Evolutionary conservation across 1,139 yeast genomes (phyloP), one percentile per base, ranked within the genome.

Genomic region (Scheffersomyces parashehatae): DNA sequence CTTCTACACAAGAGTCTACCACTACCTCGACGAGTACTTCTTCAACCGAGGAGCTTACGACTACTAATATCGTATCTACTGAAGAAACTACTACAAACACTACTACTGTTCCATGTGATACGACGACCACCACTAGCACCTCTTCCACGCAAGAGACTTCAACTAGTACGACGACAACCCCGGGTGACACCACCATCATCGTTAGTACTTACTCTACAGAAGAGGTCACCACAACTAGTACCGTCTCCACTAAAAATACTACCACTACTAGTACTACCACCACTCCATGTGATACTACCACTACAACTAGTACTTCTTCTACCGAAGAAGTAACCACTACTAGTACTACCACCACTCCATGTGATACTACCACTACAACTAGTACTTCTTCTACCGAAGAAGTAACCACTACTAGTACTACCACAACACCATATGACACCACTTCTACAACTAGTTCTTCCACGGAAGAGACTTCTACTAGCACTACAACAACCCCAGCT

Each of bases 251-350:
- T 8, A 9, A 20, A 20, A 9, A 20, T 6, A 36, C 44, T 10
- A 38, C 48, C 35, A 36, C 50, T 32, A 38, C 51, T 11, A 41
- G 41, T 15, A 36, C 47, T 31, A 45, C 47, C 28, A 35, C 13
- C 13, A 39, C 50, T n/a, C 41, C 34, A 5, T 15, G 46, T 6
- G 41, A 51, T n/a, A 57, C 65, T 46, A 50, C 54, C 12, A 45
- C 56, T 6, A 43, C 62, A 36, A 59, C 67, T 39, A 46, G 61
- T 44, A 59, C 70, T 34, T 44, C 64, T 26, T 50, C 65, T 39
- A 39, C 50, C 50, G 37, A 54, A 49, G 44, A 53, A 51, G 53
- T 64, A 52, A 48, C 52, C 55, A 64, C 48, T 60, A 62, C 39
- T 40, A 31, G 11, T 5, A 31, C 34, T 12, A 5, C 5, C 3